These are phyloP conservation scores for Penicillium sp. DNA, from an alignment of 2,329 filamentous ascomycete genomes.

Conservation along the genomic window DNA sequence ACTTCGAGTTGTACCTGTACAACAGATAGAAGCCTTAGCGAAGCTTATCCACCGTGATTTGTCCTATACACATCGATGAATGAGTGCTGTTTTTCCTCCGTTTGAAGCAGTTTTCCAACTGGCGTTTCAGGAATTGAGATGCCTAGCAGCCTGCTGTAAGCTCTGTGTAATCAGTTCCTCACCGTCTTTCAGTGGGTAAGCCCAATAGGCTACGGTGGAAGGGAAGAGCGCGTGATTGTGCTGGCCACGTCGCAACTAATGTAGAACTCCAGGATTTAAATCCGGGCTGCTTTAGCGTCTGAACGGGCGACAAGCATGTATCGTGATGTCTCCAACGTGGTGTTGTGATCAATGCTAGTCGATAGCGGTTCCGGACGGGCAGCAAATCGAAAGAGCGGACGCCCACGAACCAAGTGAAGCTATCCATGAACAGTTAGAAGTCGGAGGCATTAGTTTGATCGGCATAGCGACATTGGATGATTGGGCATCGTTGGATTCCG, in stretches of 20 bases:
- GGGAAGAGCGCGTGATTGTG: background rate
- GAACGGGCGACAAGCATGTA: background rate
- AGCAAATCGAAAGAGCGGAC: background rate
- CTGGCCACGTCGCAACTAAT: constrained; percentile 4
- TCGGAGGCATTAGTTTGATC: background rate
- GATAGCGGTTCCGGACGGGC: background rate
- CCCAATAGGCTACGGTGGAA: background rate
- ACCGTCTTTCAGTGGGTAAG: constrained; percentile 1
- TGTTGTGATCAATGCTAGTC: too few species aligned
- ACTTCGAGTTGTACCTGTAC: background rate
- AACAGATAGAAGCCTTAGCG: background rate
- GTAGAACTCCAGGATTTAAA: constrained; percentile 6
- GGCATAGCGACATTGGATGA: background rate
- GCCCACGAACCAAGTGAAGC: background rate
- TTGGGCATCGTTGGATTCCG: background rate
- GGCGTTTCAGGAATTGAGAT: background rate
- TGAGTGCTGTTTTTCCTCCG: background rate
- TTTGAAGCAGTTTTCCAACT: background rate
- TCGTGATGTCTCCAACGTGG: background rate
- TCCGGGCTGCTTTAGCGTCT: background rate
- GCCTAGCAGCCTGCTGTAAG: constrained; percentile 2
- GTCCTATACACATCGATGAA: background rate
- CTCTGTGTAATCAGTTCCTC: background rate
- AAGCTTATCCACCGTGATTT: background rate
- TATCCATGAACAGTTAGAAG: background rate